Evolutionary conservation across 2,329 filamentous ascomycete genomes (phyloP), one percentile per base, ranked within the genome.

Genomic region (Colletotrichum chlorophyti): DNA sequence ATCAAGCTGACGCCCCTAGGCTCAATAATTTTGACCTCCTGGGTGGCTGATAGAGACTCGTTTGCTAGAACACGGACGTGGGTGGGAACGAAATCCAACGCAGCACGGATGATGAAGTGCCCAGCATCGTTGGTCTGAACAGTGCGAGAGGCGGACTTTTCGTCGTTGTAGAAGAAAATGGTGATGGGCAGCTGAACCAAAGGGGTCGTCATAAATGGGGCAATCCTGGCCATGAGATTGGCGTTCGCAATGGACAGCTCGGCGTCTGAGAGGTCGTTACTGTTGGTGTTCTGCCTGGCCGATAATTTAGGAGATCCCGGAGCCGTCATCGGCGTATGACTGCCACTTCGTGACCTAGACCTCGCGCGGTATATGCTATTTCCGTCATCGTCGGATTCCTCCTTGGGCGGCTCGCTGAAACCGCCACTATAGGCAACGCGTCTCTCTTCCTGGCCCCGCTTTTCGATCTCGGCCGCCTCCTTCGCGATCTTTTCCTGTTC

Each of bases 121-220:
- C 95, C 95, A 1, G 91, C 87, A 27, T 95, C 90, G 68, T 97
- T 90, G 0, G 96, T 99, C 62, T 85, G 83, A 4, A 97, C 86
- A 1, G 91, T 97, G 49, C 90, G 85, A 24, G 94, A 96, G 65
- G 93, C 88, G 1, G 94, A 97, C 47, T 87, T 83, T 3, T 83
- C 76, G 12, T 96, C 87, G 66, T 98, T 95, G 76, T 96, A 99
- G 73, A 99, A 98, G 78, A 98, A 97, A 1, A 97, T 80, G 0
- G 93, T 97, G 50, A 99, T 89, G 0, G 93, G 89, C 17, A 87
- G 83, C 47, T 89, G 85, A 1, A 89, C 85, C 54, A 93, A 78
- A 0, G 95, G 92, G 35, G 88, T 93, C 1, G 92, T 92, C 76
- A 99, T 84, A 70, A 99, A 99, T 0, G 95, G 95, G 12, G 87